phyloP scores from a whole-genome alignment of 169 alveolate species.

The Miamiensis avidus region DNA sequence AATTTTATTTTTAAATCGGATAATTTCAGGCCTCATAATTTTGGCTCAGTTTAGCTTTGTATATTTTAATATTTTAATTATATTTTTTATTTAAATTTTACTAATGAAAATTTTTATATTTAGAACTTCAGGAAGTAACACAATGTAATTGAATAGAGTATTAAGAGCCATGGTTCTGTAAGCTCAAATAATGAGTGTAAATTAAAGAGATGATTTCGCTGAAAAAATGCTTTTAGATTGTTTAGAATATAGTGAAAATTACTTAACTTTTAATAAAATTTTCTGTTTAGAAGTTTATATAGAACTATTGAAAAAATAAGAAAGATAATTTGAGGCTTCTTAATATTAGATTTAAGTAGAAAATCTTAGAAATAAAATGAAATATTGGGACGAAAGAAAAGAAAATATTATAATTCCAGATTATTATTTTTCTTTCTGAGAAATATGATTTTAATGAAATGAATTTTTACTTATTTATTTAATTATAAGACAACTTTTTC shows the following conservation, averaged over 20 bases:
- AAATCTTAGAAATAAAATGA: neutral
- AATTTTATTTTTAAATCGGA: slow-evolving; percentile 4
- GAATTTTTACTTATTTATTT: too few species aligned
- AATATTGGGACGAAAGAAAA: slow-evolving; percentile 32
- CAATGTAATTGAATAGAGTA: neutral
- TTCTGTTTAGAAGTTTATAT: slow-evolving; percentile 13
- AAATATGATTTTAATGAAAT: too few species aligned
- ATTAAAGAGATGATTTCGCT: slow-evolving; percentile 12
- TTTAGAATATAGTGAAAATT: slow-evolving; percentile 10
- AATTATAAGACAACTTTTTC: too few species aligned
- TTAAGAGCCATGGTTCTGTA: slow-evolving; percentile 12
- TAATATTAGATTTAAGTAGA: slow-evolving; percentile 1
- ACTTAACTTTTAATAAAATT: slow-evolving; percentile 9
- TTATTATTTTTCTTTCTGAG: slow-evolving; percentile 20
- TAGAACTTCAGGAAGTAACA: neutral
- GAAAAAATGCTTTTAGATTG: slow-evolving; percentile 22
- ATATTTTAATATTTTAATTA: too few species aligned
- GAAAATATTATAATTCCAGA: slow-evolving; percentile 22
- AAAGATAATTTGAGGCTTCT: slow-evolving; percentile 14
- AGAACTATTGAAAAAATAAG: slow-evolving; percentile 17
- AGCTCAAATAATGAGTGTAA: neutral
- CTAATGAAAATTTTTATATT: neutral
- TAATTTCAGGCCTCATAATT: neutral
- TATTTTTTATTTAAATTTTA: neutral
- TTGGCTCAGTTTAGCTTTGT: neutral